A percentile compares a stretch with the other conserved stretches of the same genome.
These are phyloP conservation scores for Pleurotus platypus DNA, from an alignment of 768 basidiomycete species.

Conservation along the genomic window DNA sequence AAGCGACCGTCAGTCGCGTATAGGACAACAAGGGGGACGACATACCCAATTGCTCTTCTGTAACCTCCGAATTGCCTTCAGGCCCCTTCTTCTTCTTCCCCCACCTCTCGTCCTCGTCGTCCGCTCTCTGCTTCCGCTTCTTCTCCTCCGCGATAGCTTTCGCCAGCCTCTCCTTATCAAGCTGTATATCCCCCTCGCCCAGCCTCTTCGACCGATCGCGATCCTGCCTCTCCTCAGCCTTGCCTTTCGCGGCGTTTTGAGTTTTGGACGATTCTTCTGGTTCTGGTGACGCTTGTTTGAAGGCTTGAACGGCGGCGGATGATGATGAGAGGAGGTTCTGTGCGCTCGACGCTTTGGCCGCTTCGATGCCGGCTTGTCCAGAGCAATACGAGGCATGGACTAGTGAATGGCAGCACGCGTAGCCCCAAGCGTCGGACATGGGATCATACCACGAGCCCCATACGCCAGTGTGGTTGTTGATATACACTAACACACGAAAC, in stretches of 20 bases:
- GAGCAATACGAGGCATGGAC: conserved; percentile 90
- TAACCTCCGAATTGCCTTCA: conserved; percentile 70
- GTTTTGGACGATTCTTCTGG: conserved; percentile 23
- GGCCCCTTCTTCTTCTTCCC: conserved; percentile 59
- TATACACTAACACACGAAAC: conserved; percentile 50
- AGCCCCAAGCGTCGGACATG: conserved; percentile 80
- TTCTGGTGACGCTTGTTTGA: conserved; percentile 9
- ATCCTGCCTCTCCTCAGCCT: conserved; percentile 28
- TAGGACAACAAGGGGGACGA: conserved; percentile 11
- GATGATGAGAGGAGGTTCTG: conserved; percentile 46
- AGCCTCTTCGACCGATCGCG: conserved; percentile 68
- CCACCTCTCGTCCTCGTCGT: conserved; percentile 52
- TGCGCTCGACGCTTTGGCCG: conserved; percentile 71
- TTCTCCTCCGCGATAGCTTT: conserved; percentile 75
- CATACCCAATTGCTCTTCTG: conserved; percentile 84
- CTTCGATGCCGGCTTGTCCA: conserved; percentile 79
- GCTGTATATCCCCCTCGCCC: conserved; percentile 76
- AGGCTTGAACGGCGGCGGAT: conserved; percentile 17
- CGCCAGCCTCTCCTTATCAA: conserved; percentile 68
- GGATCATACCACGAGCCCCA: conserved; percentile 96
- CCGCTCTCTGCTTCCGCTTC: conserved; percentile 67
- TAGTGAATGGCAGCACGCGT: conserved; percentile 88
- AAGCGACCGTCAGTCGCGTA: conserved; percentile 15
- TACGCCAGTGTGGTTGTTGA: conserved; percentile 93
- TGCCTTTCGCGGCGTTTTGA: conserved; percentile 3